Percentiles rank a stretch among this genome's conserved stretches.
phyloP scores from a whole-genome alignment of 2,329 filamentous ascomycete species.

The Penicillium griseofulvum region DNA sequence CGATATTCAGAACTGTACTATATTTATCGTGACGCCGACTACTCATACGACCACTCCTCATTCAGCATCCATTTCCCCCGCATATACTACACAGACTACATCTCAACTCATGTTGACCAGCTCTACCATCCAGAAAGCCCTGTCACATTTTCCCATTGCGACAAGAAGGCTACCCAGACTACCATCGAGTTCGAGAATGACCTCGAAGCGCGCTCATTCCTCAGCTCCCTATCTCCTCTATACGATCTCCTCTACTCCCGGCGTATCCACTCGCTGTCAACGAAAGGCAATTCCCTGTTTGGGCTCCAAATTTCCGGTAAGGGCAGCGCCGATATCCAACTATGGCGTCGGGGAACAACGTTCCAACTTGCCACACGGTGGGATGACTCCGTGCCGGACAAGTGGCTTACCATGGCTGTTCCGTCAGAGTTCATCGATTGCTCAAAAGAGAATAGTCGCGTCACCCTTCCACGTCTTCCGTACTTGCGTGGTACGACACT shows the following conservation, averaged over 20 bases:
- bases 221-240: slow-evolving; percentile 27
- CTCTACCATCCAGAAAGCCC: slow-evolving; percentile 25
- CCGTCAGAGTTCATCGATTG: slow-evolving; percentile 12
- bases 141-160: slow-evolving; percentile 31
- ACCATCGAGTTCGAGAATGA: slow-evolving; percentile 24
- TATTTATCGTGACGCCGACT: slow-evolving; percentile 31
- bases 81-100: slow-evolving; percentile 29
- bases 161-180: slow-evolving; percentile 22
- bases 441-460: slow-evolving; percentile 22
- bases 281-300: slow-evolving; percentile 25
- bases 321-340: slow-evolving; percentile 28
- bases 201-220: slow-evolving; percentile 19
- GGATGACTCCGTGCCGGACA: slow-evolving; percentile 27
- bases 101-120: slow-evolving; percentile 32
- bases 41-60: slow-evolving; percentile 23
- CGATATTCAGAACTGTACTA: slow-evolving; percentile 29
- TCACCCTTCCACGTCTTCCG: slow-evolving; percentile 19
- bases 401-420: slow-evolving; percentile 30
- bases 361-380: slow-evolving; percentile 29
- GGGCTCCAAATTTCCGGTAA: slow-evolving; percentile 26
- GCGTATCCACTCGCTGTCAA: slow-evolving; percentile 24
- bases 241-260: slow-evolving; percentile 31
- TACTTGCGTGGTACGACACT: slow-evolving; percentile 27
- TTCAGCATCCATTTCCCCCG: slow-evolving; percentile 27
- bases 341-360: slow-evolving; percentile 28